These are phyloP conservation scores for Favolaschia claudopus DNA, from an alignment of 768 basidiomycete species.

Conservation along the genomic window DNA sequence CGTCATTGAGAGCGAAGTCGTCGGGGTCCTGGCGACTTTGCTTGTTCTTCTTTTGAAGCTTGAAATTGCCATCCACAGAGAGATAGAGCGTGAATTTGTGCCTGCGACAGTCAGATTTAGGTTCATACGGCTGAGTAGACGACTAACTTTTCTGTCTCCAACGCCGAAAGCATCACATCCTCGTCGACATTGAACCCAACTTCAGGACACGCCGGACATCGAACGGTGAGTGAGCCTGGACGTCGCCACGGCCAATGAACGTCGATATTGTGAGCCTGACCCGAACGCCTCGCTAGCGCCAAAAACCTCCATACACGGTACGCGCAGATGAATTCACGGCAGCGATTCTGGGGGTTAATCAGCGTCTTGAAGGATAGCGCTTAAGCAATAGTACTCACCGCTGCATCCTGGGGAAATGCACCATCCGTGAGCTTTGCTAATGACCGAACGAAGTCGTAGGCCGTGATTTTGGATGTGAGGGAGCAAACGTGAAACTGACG, in stretches of 20 bases:
- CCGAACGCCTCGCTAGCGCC: not conserved
- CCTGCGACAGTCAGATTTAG: not conserved
- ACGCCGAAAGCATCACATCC: not conserved
- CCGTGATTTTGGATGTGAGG: constrained; percentile 1
- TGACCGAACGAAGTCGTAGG: not conserved
- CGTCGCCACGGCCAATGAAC: not conserved
- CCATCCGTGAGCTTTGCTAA: not conserved
- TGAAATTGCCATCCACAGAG: not conserved
- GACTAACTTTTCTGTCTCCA: not conserved
- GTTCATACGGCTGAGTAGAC: not conserved
- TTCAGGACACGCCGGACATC: not conserved
- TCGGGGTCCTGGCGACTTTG: not conserved
- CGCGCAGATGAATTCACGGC: not conserved
- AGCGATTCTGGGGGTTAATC: not conserved
- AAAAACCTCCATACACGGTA: not conserved
- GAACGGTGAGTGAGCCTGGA: not conserved
- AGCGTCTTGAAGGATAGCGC: no score
- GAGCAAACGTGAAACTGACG: not conserved
- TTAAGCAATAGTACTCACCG: not conserved
- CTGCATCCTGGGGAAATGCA: not conserved
- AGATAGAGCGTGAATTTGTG: not conserved
- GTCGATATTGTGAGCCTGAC: not conserved
- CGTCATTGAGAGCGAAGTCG: not conserved
- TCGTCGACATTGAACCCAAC: not conserved
- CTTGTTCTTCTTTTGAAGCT: not conserved